A percentile compares a stretch with the other conserved stretches of the same genome.
Conservation (phyloP, 2,329 filamentous ascomycete genomes). For the Fusarium staphyleae region DNA sequence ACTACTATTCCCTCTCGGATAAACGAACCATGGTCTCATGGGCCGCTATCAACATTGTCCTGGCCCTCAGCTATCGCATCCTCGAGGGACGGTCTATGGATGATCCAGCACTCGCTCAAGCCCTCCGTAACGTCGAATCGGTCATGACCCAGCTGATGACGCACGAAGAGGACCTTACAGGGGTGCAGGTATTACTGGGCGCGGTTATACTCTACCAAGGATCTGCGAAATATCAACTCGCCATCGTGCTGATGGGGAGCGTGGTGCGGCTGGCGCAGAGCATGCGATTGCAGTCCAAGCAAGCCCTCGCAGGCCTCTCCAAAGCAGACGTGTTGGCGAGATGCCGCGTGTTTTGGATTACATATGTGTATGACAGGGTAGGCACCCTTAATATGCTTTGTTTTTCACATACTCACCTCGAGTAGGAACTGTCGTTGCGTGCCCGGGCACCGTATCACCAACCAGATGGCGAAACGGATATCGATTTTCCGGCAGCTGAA, state of each 20-base stretch:
- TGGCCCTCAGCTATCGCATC: conserved; percentile 44
- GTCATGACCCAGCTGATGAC: conserved; percentile 45
- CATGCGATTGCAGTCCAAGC: conserved; percentile 43
- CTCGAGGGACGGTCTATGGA: conserved; percentile 31
- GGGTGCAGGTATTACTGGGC: conserved; percentile 46
- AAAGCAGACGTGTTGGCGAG: conserved; percentile 34
- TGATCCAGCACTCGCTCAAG: conserved; percentile 33
- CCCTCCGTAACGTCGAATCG: conserved; percentile 43
- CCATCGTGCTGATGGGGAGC: conserved; percentile 44
- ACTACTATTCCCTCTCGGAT: conserved; percentile 41
- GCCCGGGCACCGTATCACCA: conserved; percentile 46
- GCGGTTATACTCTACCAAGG: conserved; percentile 46
- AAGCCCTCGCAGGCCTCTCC: not conserved
- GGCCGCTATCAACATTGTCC: conserved; percentile 47
- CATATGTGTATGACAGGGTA: conserved; percentile 46
- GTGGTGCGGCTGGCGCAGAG: conserved; percentile 46
- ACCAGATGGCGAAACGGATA: conserved; percentile 47
- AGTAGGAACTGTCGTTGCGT: conserved; percentile 47
- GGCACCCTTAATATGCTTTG: fast-evolving
- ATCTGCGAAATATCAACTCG: conserved; percentile 42
- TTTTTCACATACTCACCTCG: not conserved
- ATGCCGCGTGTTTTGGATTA: conserved; percentile 48
- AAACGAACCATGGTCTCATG: conserved; percentile 35
- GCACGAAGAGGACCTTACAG: conserved; percentile 41
- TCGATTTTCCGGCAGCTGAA: conserved; percentile 34